phyloP scores from a whole-genome alignment of 352 stramenopile genomes.

The Phytophthora pini region DNA sequence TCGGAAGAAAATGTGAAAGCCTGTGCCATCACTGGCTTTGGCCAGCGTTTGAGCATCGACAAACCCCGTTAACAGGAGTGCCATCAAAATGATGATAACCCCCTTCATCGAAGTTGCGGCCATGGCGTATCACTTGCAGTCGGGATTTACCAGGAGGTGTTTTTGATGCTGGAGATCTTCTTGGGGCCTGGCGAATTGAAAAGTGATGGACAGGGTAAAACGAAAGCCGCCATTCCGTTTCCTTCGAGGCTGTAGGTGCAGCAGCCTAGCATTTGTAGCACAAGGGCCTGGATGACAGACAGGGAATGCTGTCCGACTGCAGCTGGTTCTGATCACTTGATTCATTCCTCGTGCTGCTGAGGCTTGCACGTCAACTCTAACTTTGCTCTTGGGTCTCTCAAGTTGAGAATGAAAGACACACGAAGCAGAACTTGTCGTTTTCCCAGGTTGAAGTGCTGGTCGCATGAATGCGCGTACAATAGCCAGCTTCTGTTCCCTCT shows the following conservation, averaged over 20 bases:
- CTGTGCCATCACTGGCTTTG: slow-evolving; percentile 42
- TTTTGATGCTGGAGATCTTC: slow-evolving; percentile 6
- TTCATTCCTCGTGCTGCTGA: slow-evolving; percentile 17
- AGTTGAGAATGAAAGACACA: slow-evolving; percentile 6
- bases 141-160: background rate
- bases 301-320: background rate
- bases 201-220: slow-evolving; percentile 20
- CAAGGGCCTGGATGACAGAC: background rate
- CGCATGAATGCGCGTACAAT: too few relatives aligned
- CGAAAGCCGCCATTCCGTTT: background rate
- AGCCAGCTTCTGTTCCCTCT: background rate
- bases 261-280: background rate
- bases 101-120: slow-evolving; percentile 5
- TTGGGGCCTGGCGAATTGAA: slow-evolving; percentile 21
- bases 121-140: slow-evolving; percentile 11
- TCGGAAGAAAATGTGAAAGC: slow-evolving; percentile 56
- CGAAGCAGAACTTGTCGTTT: slow-evolving; percentile 13
- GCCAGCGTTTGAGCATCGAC: slow-evolving; percentile 44
- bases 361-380: slow-evolving; percentile 7
- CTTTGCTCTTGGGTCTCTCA: background rate
- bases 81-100: slow-evolving; percentile 7
- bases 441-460: slow-evolving; percentile 15
- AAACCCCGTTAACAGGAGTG: slow-evolving; percentile 13
- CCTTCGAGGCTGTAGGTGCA: too few relatives aligned
- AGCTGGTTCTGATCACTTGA: slow-evolving; percentile 18